These are phyloP conservation scores for Fusarium pseudocircinatum DNA, from an alignment of 2,329 filamentous ascomycete genomes.

Conservation along the genomic window DNA sequence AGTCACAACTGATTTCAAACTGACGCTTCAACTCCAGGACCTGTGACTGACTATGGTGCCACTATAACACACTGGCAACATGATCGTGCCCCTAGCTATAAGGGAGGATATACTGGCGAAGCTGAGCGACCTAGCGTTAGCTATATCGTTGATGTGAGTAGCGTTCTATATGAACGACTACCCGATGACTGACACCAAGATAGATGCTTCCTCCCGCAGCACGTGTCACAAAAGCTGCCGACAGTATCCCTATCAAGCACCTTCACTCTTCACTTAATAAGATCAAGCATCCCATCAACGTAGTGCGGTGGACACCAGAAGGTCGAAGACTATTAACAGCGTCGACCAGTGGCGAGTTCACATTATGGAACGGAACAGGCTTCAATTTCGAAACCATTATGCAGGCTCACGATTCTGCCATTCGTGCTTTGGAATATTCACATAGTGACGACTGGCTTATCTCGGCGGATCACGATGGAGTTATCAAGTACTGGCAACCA, in stretches of 20 bases:
- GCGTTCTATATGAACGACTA: not conserved
- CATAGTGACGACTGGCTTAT: constrained; percentile 97
- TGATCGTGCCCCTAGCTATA: constrained; percentile 75
- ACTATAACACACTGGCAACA: constrained; percentile 93
- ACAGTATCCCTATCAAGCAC: constrained; percentile 93
- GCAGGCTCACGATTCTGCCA: constrained; percentile 93
- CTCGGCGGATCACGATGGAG: constrained; percentile 92
- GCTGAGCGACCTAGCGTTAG: constrained; percentile 85
- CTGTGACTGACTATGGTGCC: constrained; percentile 92
- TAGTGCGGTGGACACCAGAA: constrained; percentile 97
- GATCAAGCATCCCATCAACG: constrained; percentile 95
- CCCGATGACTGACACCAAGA: constrained; percentile 22
- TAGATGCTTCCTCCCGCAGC: constrained; percentile 90
- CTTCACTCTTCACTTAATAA: constrained; percentile 99
- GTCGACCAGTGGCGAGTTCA: constrained; percentile 97
- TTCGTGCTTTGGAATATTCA: constrained; percentile 85
- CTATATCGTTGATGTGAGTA: constrained; percentile 85
- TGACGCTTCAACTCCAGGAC: constrained; percentile 63
- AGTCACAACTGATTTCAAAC: constrained; percentile 24
- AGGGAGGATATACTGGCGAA: constrained; percentile 76
- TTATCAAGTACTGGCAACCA: constrained; percentile 98
- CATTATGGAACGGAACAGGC: constrained; percentile 96
- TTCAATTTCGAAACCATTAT: constrained; percentile 99
- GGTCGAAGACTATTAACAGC: constrained; percentile 90
- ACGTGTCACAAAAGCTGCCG: constrained; percentile 76